phyloP scores from a whole-genome alignment of 2,329 filamentous ascomycete genomes.

The Domatiomyces catenatus region DNA sequence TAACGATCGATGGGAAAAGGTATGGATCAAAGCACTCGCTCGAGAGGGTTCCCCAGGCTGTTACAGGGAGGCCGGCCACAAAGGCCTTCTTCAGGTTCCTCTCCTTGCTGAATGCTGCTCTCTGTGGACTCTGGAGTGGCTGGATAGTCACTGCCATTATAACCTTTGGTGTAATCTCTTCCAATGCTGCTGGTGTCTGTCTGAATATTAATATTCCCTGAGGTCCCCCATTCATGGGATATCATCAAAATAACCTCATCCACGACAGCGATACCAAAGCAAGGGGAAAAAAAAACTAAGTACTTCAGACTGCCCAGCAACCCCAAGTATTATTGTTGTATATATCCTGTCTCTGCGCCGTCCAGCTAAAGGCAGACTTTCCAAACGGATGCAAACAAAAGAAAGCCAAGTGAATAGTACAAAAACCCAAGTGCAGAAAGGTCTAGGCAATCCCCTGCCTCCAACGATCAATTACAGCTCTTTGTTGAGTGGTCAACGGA shows the following conservation, averaged over 20 bases:
- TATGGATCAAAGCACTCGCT: not conserved
- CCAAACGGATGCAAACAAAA: too few relatives aligned
- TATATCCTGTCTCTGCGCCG: not conserved
- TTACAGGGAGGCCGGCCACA: not conserved
- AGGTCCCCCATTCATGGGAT: too few relatives aligned
- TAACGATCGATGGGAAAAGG: not conserved
- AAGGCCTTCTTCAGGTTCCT: constrained; percentile 1
- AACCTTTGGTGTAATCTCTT: not conserved
- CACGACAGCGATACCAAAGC: too few relatives aligned
- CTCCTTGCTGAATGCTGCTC: not conserved
- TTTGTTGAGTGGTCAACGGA: constrained; percentile 34
- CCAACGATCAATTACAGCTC: constrained; percentile 46
- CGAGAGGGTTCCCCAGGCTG: not conserved
- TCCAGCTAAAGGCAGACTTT: too few relatives aligned
- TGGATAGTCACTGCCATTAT: not conserved
- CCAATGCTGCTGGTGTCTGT: too few relatives aligned
- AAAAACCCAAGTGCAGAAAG: not conserved
- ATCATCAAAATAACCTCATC: too few relatives aligned
- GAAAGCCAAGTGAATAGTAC: too few relatives aligned
- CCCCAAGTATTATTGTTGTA: not conserved
- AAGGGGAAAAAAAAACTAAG: too few relatives aligned
- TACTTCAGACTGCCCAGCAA: too few relatives aligned
- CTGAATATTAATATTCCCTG: too few relatives aligned
- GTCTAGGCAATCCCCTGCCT: constrained; percentile 21
- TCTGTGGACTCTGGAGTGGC: not conserved